Base-by-base conservation (phyloP, 2,329 filamentous ascomycete species). In the Arthrobotrys sinensis region DNA sequence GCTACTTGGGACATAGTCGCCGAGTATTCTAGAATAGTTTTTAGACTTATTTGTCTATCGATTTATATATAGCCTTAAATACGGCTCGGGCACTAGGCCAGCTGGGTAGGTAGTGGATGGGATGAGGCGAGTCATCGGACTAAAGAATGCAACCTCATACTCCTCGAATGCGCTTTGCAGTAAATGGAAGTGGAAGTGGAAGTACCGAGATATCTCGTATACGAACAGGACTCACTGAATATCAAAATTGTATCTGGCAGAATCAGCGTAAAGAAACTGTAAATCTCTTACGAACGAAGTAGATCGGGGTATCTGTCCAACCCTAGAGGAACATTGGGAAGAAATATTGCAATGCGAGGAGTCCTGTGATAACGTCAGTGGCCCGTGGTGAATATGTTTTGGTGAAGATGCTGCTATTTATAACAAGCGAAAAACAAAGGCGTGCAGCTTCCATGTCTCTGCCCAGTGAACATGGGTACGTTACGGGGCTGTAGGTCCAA, bases 381-480 rank as follows among this genome's bases (percentile, higher is more conserved):
- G 62, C 24, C 43, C 19, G 6, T 14, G 24, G 10, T 24, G 24
- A 28, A 28, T 48, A 16, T 38, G 16, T 50, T 16, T 40, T 64
- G 48, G 21, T 67, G 64, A 48, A 45, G 28, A 12, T 68, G 24
- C 71, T 68, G 24, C 71, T 76, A 76, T 76, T 76, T 68, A 76
- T 76, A 76, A 76, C 71, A 76, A 76, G 71, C 71, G 71, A 60
- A 60, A 70, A 43, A n/a, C n/a, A 32, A 21, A 36, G 34, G 11
- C 46, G n/a, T 57, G 50, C 65, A 69, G 50, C 50, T 46, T 32
- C 65, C 36, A 69, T 48, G 43, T 64, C 40, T 64, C 43, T 48
- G 21, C 48, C 43, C 24, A 48, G 60, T 36, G 60, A 16, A 48
- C 55, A 60, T 40, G 55, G 55, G 55, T 60, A 40, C n/a, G 24